Conservation (phyloP, 2,329 filamentous ascomycete species). For the Talaromyces atroroseus region DNA sequence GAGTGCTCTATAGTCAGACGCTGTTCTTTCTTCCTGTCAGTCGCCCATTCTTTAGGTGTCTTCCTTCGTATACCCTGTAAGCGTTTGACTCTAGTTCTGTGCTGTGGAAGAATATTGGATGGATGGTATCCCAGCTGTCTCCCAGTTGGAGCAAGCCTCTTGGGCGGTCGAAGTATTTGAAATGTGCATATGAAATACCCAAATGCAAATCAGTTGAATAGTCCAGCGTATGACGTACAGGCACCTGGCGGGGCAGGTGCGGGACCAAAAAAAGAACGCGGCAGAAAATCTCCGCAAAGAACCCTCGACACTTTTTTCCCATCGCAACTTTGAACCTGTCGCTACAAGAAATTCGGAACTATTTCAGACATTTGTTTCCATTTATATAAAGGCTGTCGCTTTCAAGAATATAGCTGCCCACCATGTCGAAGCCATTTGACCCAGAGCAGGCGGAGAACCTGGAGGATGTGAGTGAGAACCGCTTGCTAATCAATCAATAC, state of each 20-base stretch:
- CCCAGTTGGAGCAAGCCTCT: neutral
- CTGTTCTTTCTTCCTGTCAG: neutral
- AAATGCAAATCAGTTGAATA: neutral
- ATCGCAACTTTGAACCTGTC: neutral
- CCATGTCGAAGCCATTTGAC: slow-evolving; percentile 43
- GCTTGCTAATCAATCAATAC: slow-evolving; percentile 4
- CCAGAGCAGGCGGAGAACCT: slow-evolving; percentile 63
- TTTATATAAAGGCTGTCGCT: neutral
- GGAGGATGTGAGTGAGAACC: slow-evolving; percentile 53
- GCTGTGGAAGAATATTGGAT: neutral
- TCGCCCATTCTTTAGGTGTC: neutral
- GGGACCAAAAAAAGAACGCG: neutral
- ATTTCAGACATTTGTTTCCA: neutral
- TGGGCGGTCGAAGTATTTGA: neutral
- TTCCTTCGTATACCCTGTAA: neutral
- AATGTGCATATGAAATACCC: neutral
- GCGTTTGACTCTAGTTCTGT: neutral
- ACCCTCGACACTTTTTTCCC: neutral
- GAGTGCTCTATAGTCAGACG: neutral
- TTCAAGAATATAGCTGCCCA: neutral
- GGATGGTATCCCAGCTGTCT: neutral
- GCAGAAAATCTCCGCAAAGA: neutral
- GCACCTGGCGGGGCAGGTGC: neutral
- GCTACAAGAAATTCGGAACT: neutral
- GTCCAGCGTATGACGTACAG: slow-evolving; percentile 8